Evolutionary conservation across 352 stramenopile genomes (phyloP), one percentile per base, ranked within the genome.

Genomic region (Globisporangium okanoganense): DNA sequence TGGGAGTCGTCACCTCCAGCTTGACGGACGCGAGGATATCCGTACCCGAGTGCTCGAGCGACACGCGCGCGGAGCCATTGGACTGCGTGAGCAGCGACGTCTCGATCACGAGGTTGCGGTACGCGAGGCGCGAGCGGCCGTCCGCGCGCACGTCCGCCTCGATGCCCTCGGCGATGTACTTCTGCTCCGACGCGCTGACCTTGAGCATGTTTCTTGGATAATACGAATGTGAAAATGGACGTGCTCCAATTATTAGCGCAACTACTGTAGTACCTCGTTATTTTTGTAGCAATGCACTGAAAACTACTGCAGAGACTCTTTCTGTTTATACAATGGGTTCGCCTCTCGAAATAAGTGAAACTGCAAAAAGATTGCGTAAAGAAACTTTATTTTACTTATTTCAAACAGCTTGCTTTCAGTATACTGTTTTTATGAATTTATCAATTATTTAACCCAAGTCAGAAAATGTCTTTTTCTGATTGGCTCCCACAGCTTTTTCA

Each of bases 11-110:
- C 14, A 91, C 79, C 49, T 93, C 82, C 36, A 93, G 67, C 66
- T 93, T 93, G 40, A 93, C 79, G 44, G 79, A 90, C 24, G 84
- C 84, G 47, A 93, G 58, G 24, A 93, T 75, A 63, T 93, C 84
- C 6, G 82, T 93, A 49, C 79, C 82, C 5, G 75, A 76, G 40
- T 76, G 70, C 47, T 82, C 78, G 6, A 92, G 65, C 38, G 78
- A 90, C 29, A 86, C 80, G 31, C 84, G 78, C 59, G 81, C 80
- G 50, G 84, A 93, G 31, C 82, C 84, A 62, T 93, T 89, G 48
- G 81, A 90, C 71, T 94, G 84, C 54, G 77, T 69, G 14, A 92
- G 71, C 33, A 92, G 56, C 55, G 79, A 85, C 48, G 79, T 92
- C 65, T 94, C 82, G 27, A 94, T 64, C 24, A 72, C 64, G 44